Evolutionary conservation across 139 green algal species (phyloP).

Genomic region (Picocystis salinarum): DNA sequence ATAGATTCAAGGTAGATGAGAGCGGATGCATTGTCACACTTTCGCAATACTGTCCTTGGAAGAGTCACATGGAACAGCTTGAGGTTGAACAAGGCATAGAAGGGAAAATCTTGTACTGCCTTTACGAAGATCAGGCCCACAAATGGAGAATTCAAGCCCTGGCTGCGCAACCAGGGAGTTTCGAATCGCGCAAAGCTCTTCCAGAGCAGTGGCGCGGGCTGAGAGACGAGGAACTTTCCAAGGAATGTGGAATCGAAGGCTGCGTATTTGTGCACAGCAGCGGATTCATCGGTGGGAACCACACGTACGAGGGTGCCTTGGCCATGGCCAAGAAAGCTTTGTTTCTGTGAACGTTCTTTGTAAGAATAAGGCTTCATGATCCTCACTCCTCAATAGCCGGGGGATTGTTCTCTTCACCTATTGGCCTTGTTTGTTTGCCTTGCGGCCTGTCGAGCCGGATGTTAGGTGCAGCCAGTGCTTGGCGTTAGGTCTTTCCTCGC

Average conservation of each 20-base stretch:
- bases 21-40: too few species aligned
- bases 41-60: conserved; percentile 65
- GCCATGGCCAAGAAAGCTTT: conserved; percentile 43
- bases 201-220: conserved; percentile 68
- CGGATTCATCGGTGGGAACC: conserved; percentile 85
- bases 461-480: too few species aligned
- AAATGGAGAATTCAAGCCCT: conserved; percentile 49
- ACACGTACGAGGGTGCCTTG: conserved; percentile 49
- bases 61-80: conserved; percentile 84
- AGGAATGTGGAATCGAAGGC: conserved; percentile 43
- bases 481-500: too few species aligned
- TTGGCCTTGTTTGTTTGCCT: too few species aligned
- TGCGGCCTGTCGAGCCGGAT: too few species aligned
- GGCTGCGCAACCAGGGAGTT: conserved; percentile 41
- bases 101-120: conserved; percentile 22
- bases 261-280: conserved; percentile 77
- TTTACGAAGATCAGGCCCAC: conserved; percentile 31
- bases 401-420: too few species aligned
- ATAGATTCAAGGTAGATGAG: conserved; percentile 17
- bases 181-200: conserved; percentile 64
- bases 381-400: too few species aligned
- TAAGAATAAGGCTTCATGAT: too few species aligned
- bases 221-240: conserved; percentile 56
- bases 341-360: too few species aligned
- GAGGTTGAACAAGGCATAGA: conserved; percentile 61